Evolutionary conservation across 148 eudicot genomes (phyloP).

Genomic region (Polygonum aviculare): DNA sequence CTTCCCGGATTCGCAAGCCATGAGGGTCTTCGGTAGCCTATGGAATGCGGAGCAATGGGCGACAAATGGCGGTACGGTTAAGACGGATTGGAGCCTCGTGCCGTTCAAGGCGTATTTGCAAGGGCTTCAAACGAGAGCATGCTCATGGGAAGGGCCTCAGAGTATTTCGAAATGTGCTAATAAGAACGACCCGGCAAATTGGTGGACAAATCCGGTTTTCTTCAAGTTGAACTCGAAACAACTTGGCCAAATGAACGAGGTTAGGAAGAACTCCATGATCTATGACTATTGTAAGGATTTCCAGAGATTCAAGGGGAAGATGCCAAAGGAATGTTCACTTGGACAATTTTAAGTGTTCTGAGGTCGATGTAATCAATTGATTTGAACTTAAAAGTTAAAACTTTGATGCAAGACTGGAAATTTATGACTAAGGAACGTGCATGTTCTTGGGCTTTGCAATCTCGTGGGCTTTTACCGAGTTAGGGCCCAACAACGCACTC

Average conservation of each 20-base stretch:
- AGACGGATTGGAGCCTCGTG: constrained; percentile 47
- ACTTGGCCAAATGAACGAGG: constrained; percentile 33
- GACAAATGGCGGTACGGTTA: constrained; percentile 48
- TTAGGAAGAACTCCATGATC: constrained; percentile 40
- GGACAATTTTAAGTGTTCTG: constrained; percentile 19
- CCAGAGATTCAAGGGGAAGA: constrained; percentile 25
- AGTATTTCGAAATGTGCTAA: constrained; percentile 34
- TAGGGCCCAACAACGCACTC: too few species aligned
- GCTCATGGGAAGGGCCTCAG: constrained; percentile 32
- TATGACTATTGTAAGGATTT: constrained; percentile 56
- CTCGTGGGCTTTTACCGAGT: too few species aligned
- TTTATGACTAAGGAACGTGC: too few species aligned
- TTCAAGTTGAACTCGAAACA: constrained; percentile 20
- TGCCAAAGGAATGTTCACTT: constrained; percentile 49
- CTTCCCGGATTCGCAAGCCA: constrained; percentile 45
- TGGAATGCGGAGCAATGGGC: constrained; percentile 82
- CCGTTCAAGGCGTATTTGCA: constrained; percentile 39
- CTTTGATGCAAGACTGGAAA: too few species aligned
- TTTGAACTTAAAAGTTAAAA: background rate
- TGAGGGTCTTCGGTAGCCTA: constrained; percentile 42
- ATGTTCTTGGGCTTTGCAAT: too few species aligned
- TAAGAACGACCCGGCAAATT: constrained; percentile 21
- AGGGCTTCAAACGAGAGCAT: constrained; percentile 36
- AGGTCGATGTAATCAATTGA: background rate
- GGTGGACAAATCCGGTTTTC: constrained; percentile 30